A percentile compares a stretch with the other conserved stretches of the same genome.
Evolutionary conservation across 352 stramenopile species (phyloP).

Genomic region (Thalassiosira allenii): DNA sequence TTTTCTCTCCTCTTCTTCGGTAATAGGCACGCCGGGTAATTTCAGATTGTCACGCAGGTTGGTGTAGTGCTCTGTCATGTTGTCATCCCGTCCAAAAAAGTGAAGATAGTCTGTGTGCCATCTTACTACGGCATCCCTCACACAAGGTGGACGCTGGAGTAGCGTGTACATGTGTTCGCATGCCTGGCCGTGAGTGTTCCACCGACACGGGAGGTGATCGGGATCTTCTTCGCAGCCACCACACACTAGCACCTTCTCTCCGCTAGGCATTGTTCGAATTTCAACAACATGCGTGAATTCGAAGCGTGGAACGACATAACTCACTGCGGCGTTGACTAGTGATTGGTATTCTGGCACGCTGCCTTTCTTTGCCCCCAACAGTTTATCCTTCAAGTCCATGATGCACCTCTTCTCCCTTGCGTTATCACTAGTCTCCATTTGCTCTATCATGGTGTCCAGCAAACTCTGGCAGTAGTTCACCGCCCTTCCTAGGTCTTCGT

Average conservation of each 20-base stretch:
- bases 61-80: constrained; percentile 12
- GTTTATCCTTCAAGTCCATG: neutral
- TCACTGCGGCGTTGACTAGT: neutral
- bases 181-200: neutral
- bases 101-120: constrained; percentile 14
- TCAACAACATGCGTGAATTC: constrained; percentile 4
- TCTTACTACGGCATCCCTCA: neutral
- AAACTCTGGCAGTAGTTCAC: constrained; percentile 4
- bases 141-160: neutral
- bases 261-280: constrained; percentile 3
- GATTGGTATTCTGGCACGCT: neutral
- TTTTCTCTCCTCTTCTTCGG: neutral
- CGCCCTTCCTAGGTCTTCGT: constrained; percentile 6
- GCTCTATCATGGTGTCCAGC: neutral
- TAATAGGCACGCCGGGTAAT: neutral
- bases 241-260: neutral
- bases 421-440: neutral
- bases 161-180: constrained; percentile 14
- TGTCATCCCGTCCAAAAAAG: constrained; percentile 6
- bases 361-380: neutral
- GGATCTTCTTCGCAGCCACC: neutral
- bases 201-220: too few relatives aligned
- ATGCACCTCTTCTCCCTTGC: neutral
- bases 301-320: neutral
- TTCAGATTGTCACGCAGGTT: neutral